phyloP scores from a whole-genome alignment of 768 basidiomycete genomes.

The Psilocybe subaeruginosa region DNA sequence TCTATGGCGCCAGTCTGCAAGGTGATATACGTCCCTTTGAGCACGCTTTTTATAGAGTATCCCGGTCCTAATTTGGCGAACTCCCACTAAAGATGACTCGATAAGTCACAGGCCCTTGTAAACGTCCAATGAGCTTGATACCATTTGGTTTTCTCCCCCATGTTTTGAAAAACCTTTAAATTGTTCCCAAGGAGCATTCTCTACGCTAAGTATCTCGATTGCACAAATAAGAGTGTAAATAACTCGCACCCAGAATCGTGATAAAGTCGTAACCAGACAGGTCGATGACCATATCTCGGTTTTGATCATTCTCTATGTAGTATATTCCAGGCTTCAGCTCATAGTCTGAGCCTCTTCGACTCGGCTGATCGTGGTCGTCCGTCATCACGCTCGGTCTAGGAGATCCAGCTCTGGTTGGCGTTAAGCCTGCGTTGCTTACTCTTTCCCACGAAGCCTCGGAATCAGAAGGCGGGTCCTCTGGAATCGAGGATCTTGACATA shows the following conservation, averaged over 20 bases:
- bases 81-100: slow-evolving; percentile 27
- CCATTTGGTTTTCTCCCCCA: slow-evolving; percentile 32
- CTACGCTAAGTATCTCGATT: neutral
- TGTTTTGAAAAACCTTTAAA: slow-evolving; percentile 17
- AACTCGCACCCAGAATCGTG: slow-evolving; percentile 16
- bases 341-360: neutral
- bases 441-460: neutral
- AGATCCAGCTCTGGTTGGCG: neutral
- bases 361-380: neutral
- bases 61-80: slow-evolving; percentile 31
- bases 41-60: slow-evolving; percentile 31
- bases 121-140: neutral
- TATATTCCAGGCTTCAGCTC: slow-evolving; percentile 23
- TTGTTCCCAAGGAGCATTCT: no score
- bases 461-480: neutral
- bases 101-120: neutral
- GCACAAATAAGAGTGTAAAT: neutral
- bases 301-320: slow-evolving; percentile 20
- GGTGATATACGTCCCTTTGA: slow-evolving; percentile 30
- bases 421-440: neutral
- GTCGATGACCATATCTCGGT: slow-evolving; percentile 22
- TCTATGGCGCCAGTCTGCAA: slow-evolving; percentile 24
- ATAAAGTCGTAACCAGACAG: slow-evolving; percentile 24
- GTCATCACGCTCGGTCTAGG: neutral
- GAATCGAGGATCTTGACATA: neutral